These are phyloP conservation scores for Aegilops speltoides DNA, from an alignment of 176 grass and related monocot genomes.

Conservation along the genomic window DNA sequence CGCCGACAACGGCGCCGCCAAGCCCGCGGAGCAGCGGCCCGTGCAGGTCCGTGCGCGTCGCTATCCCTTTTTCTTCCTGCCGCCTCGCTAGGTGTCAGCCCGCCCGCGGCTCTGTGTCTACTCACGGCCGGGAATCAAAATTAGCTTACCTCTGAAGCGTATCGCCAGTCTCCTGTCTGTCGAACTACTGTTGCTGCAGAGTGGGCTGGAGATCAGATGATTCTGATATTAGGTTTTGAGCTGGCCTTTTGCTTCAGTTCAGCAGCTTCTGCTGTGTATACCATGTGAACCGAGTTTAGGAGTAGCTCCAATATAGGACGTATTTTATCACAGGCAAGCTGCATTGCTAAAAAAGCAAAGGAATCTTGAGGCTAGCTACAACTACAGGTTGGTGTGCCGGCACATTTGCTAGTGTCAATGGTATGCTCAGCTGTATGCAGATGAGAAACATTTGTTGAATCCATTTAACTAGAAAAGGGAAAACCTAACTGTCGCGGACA, in stretches of 20 bases:
- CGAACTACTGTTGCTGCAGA: background rate
- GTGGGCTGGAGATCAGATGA: background rate
- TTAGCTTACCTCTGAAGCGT: background rate
- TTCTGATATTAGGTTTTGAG: background rate
- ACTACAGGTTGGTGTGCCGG: background rate
- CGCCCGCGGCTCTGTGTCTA: background rate
- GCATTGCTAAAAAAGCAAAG: background rate
- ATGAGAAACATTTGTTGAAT: background rate
- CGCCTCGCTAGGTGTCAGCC: background rate
- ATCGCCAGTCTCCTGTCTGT: background rate
- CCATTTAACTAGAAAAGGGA: background rate
- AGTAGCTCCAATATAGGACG: background rate
- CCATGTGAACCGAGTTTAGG: background rate
- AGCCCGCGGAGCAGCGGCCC: conserved; percentile 30
- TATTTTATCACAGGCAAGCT: background rate
- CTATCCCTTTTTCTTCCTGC: background rate
- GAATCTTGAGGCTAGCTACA: background rate
- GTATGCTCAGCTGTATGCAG: background rate
- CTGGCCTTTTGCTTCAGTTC: background rate
- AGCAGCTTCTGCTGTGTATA: background rate
- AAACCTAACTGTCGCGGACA: background rate
- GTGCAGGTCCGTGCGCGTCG: conserved; percentile 40
- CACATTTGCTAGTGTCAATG: background rate
- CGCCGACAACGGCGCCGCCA: conserved; percentile 27
- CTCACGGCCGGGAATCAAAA: background rate